Percentiles rank a stretch among this genome's conserved stretches.
Evolutionary conservation across 2,329 filamentous ascomycete species (phyloP).

Genomic region (Aschersonia sp.): DNA sequence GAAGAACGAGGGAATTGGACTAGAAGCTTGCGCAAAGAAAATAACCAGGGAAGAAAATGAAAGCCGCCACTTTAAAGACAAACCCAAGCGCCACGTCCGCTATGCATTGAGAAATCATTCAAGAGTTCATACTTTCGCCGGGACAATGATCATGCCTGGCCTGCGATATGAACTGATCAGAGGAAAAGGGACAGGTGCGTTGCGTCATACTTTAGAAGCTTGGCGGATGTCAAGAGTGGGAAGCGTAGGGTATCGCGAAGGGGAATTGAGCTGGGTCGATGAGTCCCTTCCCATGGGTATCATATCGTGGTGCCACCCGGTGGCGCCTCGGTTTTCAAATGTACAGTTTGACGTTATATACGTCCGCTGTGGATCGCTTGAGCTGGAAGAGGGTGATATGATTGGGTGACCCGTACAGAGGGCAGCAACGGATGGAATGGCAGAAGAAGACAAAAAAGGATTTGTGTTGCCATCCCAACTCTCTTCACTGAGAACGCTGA

Average conservation of each 20-base stretch:
- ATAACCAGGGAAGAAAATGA: neutral
- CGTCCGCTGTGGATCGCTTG: conserved; percentile 40
- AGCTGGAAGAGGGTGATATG: conserved; percentile 17
- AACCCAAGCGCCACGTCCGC: conserved; percentile 21
- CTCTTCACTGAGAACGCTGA: conserved; percentile 75
- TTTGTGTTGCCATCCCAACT: conserved; percentile 35
- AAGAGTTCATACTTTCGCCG: conserved; percentile 5
- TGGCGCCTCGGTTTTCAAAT: neutral
- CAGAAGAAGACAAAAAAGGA: conserved; percentile 8
- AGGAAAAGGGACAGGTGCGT: neutral
- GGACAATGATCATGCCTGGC: too few species aligned
- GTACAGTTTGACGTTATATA: conserved; percentile 26
- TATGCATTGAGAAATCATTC: conserved; percentile 21
- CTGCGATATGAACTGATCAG: neutral
- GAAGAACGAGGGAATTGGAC: too few species aligned
- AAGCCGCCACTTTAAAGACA: neutral
- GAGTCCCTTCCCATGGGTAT: conserved; percentile 3
- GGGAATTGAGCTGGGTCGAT: neutral
- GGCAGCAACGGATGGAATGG: conserved; percentile 12
- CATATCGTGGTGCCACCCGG: neutral
- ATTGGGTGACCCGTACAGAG: conserved; percentile 14
- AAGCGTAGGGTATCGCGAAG: neutral
- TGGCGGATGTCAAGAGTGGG: neutral
- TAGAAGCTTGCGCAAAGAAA: too few species aligned
- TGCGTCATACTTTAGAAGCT: neutral